Percentiles rank a stretch among this genome's conserved stretches.
Evolutionary conservation across 2,329 filamentous ascomycete species (phyloP).

Genomic region (Ampelomyces quisqualis): DNA sequence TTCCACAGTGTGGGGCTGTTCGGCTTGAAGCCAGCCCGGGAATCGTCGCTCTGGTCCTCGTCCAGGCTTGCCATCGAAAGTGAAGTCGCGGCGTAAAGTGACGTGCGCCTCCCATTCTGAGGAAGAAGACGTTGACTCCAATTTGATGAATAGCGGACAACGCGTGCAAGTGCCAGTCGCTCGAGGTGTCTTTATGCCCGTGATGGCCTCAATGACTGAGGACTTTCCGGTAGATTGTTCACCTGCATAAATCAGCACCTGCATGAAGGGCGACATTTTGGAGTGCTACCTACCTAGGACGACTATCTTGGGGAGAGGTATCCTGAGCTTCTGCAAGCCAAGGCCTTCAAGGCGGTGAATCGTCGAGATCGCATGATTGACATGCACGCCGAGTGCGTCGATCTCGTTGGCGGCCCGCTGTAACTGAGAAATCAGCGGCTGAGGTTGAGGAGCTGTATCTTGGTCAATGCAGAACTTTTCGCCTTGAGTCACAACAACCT

Average conservation of each 20-base stretch:
- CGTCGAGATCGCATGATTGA: conserved; percentile 65
- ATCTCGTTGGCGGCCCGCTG: conserved; percentile 9
- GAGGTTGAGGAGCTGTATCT: too few relatives aligned
- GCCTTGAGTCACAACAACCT: not conserved
- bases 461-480: too few relatives aligned
- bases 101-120: conserved; percentile 67
- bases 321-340: conserved; percentile 66
- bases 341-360: conserved; percentile 66
- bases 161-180: conserved; percentile 74
- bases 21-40: conserved; percentile 62
- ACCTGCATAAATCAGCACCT: conserved; percentile 11
- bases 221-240: conserved; percentile 86
- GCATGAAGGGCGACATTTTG: not conserved
- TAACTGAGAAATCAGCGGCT: too few relatives aligned
- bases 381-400: conserved; percentile 57
- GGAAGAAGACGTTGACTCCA: conserved; percentile 56
- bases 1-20: conserved; percentile 45
- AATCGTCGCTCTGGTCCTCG: conserved; percentile 51
- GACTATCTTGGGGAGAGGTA: conserved; percentile 75
- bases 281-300: conserved; percentile 61
- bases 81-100: conserved; percentile 65
- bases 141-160: conserved; percentile 77
- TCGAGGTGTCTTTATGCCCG: conserved; percentile 69
- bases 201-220: conserved; percentile 53
- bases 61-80: conserved; percentile 46